Evolutionary conservation across 169 alveolate species (phyloP).

Genomic region (Plasmodium fragile): DNA sequence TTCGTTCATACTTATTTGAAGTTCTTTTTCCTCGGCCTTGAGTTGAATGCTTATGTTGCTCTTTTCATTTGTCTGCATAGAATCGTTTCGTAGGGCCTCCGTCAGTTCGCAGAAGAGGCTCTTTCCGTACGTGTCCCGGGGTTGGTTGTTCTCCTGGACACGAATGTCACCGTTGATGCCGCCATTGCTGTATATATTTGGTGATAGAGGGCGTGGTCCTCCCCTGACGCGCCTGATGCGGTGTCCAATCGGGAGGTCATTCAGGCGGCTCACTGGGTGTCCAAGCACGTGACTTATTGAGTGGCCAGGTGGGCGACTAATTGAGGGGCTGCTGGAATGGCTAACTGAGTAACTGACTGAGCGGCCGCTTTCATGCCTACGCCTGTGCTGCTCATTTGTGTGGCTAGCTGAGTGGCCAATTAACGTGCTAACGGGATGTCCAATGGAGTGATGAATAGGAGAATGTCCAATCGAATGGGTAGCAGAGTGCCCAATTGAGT

Average conservation of each 20-base stretch:
- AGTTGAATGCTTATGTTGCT: slow-evolving; percentile 19
- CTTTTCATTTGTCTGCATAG: background rate
- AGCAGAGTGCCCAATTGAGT: background rate
- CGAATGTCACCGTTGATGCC: background rate
- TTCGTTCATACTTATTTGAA: background rate
- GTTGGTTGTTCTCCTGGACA: background rate
- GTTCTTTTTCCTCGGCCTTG: slow-evolving; percentile 36
- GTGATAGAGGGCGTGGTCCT: background rate
- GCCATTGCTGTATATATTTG: background rate
- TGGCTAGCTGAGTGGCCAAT: background rate
- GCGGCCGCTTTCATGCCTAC: background rate
- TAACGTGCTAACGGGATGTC: background rate
- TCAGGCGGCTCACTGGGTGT: background rate
- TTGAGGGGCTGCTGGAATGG: background rate
- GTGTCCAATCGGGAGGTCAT: slow-evolving; percentile 1
- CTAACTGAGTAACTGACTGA: background rate
- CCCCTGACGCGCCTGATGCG: background rate
- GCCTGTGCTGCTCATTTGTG: background rate
- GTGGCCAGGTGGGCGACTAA: background rate
- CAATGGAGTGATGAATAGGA: background rate
- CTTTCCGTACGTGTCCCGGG: background rate
- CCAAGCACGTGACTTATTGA: background rate
- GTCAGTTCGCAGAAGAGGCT: slow-evolving; percentile 33
- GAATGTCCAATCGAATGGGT: background rate
- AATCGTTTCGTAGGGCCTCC: slow-evolving; percentile 36